Evolutionary conservation across 129 eudicot genomes (phyloP).

Genomic region (Kitagawia praeruptora): DNA sequence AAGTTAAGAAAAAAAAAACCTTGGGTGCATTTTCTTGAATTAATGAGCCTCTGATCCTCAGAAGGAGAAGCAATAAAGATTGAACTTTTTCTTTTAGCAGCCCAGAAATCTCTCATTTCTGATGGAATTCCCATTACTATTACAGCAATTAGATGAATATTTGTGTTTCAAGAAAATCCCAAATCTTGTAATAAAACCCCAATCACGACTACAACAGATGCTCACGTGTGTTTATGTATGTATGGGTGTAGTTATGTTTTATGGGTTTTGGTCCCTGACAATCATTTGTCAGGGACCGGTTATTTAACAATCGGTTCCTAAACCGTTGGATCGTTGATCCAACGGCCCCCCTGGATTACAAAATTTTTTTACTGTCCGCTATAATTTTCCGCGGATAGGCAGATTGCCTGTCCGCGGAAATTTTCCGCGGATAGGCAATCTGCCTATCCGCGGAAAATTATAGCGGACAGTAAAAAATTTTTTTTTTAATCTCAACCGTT

Average conservation of each 20-base stretch:
- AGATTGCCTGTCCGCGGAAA: no score
- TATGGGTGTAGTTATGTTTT: not conserved
- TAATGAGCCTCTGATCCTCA: conserved; percentile 50
- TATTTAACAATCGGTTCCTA: no score
- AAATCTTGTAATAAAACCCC: not conserved
- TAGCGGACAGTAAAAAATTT: no score
- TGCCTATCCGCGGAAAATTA: no score
- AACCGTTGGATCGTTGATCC: no score
- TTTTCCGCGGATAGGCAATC: no score
- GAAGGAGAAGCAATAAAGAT: conserved; percentile 49
- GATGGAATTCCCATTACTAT: conserved; percentile 42
- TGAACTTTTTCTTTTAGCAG: conserved; percentile 16
- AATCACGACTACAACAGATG: not conserved
- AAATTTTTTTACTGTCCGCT: no score
- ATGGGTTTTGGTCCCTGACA: no score
- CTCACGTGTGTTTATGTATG: not conserved
- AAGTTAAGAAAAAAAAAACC: conserved; percentile 26
- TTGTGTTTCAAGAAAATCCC: not conserved
- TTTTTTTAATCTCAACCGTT: no score
- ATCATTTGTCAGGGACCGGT: no score
- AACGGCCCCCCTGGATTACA: no score
- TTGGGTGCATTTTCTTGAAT: conserved; percentile 53
- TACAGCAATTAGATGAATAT: not conserved
- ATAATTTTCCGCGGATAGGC: no score
- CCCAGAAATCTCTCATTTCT: conserved; percentile 46